Evolutionary conservation across 2,329 filamentous ascomycete species (phyloP), one percentile per base, ranked within the genome.

Genomic region (Phialophora chinensis): DNA sequence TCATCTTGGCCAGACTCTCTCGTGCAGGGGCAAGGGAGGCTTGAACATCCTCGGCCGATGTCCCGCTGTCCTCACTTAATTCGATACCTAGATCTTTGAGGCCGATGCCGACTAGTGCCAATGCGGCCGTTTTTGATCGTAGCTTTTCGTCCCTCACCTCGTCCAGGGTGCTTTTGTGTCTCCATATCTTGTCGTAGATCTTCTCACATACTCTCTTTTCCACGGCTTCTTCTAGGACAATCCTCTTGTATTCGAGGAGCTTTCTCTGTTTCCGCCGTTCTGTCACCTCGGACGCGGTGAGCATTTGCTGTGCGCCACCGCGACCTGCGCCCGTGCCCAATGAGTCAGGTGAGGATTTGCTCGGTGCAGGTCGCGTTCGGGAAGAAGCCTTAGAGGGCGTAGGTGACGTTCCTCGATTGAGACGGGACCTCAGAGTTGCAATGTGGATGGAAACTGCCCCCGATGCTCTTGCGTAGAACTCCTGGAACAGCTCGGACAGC

Each of bases 131-230:
- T 74, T 96, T 95, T 10, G 95, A 99, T 33, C 95, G 88, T 59
- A 99, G 83, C 76, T 96, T 97, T 74, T 96, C 93, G 76, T 99
- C 95, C 74, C 94, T 87, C 12, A 95, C 93, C 78, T 97, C 94
- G 75, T 99, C 95, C 74, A 98, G 89, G 0, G 94, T 96, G 76
- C 86, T 95, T 66, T 90, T 88, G 77, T 99, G 95, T 55, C 93
- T 88, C 85, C 94, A 99, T 76, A 99, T 92, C 71, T 91, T 89
- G 65, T 89, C 85, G 75, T 98, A 98, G 54, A 94, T 89, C 61
- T 89, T 88, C 75, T 96, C 92, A 75, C 92, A 96, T 11, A 93
- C 86, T 69, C 91, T 87, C 70, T 91, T 87, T 77, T 99, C 95
- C 0, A 98, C 91, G 3, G 93, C 92, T 78, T 99, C 95, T 78